Base-by-base conservation (phyloP, 768 basidiomycete genomes). In the Mycena albidolilacea region DNA sequence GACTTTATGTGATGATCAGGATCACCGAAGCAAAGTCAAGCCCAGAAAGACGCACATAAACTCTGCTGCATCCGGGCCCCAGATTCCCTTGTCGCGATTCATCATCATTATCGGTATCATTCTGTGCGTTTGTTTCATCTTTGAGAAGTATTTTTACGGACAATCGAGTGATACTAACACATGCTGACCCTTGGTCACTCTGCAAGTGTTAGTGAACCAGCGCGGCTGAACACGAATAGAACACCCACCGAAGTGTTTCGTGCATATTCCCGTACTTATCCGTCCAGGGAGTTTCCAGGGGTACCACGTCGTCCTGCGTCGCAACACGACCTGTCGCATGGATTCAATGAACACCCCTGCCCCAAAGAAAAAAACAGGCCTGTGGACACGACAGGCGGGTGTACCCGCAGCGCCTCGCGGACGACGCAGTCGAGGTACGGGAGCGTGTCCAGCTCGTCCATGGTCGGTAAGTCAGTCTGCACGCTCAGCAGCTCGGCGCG, bases 401-500 rank as follows among this genome's bases (percentile, higher is more conserved):
- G 57, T 10, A 67, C 14, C 14, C 66, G 66, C 43, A 67, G 43
- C 5, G 41, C 30, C 57, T 67, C 66, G 6, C 66, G 41, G 15
- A 67, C 66, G 23, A 67, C 66, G 5, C 55, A 41, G 15, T 67
- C 66, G 23, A 67, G 55, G 21, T 58, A 67, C 14, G 55, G 55
- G 17, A 67, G 57, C 11, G 41, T 55, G 21, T 67, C 59, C 0
- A 67, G 30, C 41, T 67, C 54, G 11, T 67, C 66, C 66, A 67
- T 67, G 7, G 41, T 58, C 15, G 66, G 66, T 14, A 14, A 21
- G 19, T 69, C 67, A 5, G 67, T 69, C 10, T 38, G 23, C 14
- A 69, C 58, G n/a, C 7, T 17, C 2, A 69, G 44, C 44, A 69
- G 59, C 23, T 69, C 67, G 14, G 60, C 30, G 11, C 67, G 23